These are phyloP conservation scores for Fraxinus platypoda DNA, from an alignment of 305 asterid genomes.

Conservation along the genomic window DNA sequence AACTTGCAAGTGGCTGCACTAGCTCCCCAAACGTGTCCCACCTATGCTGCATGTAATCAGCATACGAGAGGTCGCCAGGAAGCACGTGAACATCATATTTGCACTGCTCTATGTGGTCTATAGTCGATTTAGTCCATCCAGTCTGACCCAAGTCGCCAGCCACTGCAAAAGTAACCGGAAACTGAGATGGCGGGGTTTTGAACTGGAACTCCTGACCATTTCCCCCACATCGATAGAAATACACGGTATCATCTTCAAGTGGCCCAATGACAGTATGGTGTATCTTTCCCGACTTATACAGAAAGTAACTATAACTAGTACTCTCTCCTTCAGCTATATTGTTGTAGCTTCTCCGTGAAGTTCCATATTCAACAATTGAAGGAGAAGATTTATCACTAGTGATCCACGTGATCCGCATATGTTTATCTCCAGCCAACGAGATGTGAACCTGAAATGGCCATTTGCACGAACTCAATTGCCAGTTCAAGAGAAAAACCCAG, in stretches of 20 bases:
- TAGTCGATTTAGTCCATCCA: conserved; percentile 88
- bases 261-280: conserved; percentile 94
- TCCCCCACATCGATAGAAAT: conserved; percentile 80
- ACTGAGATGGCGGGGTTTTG: conserved; percentile 81
- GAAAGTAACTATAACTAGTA: conserved; percentile 59
- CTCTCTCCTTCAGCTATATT: conserved; percentile 56
- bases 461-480: not conserved
- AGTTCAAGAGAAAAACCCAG: not conserved
- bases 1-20: conserved; percentile 90
- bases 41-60: conserved; percentile 68
- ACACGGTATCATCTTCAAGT: conserved; percentile 48
- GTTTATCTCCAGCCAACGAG: conserved; percentile 82
- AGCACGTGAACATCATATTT: conserved; percentile 72
- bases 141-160: conserved; percentile 96
- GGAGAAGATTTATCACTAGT: conserved; percentile 52
- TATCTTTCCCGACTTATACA: conserved; percentile 75
- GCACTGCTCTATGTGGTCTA: conserved; percentile 77
- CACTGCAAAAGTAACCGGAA: conserved; percentile 81
- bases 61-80: conserved; percentile 95
- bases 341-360: conserved; percentile 53
- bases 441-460: conserved; percentile 69
- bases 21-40: conserved; percentile 96
- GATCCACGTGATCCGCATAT: conserved; percentile 75
- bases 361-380: conserved; percentile 71
- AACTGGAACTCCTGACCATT: conserved; percentile 69